phyloP scores from a whole-genome alignment of 495 filamentous ascomycete species.

The Extremus antarcticus region DNA sequence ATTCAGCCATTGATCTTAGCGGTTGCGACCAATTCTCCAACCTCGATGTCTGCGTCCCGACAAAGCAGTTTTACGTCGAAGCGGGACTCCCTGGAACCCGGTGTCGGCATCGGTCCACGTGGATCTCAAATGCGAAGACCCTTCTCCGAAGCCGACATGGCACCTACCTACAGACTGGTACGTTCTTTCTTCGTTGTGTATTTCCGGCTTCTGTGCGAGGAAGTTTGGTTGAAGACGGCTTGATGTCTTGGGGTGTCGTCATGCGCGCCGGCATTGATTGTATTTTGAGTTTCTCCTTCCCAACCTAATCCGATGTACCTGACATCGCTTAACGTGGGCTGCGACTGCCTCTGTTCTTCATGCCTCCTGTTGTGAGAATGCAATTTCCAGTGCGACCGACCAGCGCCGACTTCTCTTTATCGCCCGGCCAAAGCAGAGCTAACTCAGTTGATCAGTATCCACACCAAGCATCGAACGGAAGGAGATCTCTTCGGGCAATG shows the following conservation, averaged over 20 bases:
- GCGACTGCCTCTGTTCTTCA: background rate
- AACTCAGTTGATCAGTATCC: conserved; percentile 17
- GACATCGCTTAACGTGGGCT: background rate
- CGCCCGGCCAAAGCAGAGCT: background rate
- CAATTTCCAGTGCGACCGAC: too few relatives aligned
- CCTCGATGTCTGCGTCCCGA: background rate
- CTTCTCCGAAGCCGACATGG: background rate
- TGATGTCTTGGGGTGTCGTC: background rate
- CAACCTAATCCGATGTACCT: background rate
- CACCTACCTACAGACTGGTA: background rate
- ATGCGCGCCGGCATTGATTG: background rate
- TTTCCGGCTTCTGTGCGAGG: background rate
- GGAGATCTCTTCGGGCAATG: background rate
- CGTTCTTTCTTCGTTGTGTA: background rate
- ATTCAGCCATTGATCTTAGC: conserved; percentile 1
- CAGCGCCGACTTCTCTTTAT: too few relatives aligned
- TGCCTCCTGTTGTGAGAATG: too few relatives aligned
- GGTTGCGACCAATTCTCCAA: background rate
- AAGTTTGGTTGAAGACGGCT: background rate
- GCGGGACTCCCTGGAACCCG: background rate
- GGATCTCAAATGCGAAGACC: background rate
- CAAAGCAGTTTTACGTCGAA: background rate
- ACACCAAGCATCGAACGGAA: conserved; percentile 1
- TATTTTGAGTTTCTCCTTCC: background rate
- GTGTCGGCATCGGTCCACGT: background rate